Conservation (phyloP, 1,139 yeast genomes). For the Suhomyces kunorum region DNA sequence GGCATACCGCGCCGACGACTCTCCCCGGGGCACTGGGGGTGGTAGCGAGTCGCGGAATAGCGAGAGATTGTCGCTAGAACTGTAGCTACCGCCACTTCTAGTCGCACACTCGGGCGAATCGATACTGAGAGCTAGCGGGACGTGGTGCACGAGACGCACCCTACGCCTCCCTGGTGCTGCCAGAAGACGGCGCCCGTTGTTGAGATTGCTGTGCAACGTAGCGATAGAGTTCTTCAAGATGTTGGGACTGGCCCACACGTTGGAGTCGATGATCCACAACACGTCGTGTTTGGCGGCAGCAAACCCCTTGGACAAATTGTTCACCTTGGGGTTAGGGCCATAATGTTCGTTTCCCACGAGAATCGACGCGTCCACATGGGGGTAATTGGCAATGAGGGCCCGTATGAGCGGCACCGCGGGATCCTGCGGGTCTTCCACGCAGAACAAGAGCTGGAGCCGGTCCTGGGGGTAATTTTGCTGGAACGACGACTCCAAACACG, state of each 20-base stretch:
- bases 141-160: slow-evolving; percentile 78
- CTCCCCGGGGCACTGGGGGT: neutral
- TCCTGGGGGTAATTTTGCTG: slow-evolving; percentile 63
- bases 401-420: slow-evolving; percentile 63
- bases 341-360: slow-evolving; percentile 55
- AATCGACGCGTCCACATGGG: slow-evolving; percentile 59
- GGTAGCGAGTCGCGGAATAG: too few relatives aligned
- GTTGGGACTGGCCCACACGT: slow-evolving; percentile 75
- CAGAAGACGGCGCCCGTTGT: slow-evolving; percentile 43
- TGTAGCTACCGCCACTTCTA: too few relatives aligned
- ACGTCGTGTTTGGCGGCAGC: slow-evolving; percentile 66
- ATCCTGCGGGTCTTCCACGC: slow-evolving; percentile 67
- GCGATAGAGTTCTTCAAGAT: slow-evolving; percentile 67
- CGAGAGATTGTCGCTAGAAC: too few relatives aligned
- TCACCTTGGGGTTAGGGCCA: slow-evolving; percentile 91
- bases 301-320: slow-evolving; percentile 81
- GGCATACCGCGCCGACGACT: slow-evolving; percentile 2
- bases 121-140: slow-evolving; percentile 62
- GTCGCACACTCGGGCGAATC: too few relatives aligned
- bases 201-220: slow-evolving; percentile 47
- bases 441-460: slow-evolving; percentile 69
- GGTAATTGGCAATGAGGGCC: slow-evolving; percentile 52
- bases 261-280: slow-evolving; percentile 86
- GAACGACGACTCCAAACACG: slow-evolving; percentile 70
- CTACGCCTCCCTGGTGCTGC: slow-evolving; percentile 27